Conservation (phyloP, 2,329 filamentous ascomycete species). For the Scopulariopsis brevicaulis region DNA sequence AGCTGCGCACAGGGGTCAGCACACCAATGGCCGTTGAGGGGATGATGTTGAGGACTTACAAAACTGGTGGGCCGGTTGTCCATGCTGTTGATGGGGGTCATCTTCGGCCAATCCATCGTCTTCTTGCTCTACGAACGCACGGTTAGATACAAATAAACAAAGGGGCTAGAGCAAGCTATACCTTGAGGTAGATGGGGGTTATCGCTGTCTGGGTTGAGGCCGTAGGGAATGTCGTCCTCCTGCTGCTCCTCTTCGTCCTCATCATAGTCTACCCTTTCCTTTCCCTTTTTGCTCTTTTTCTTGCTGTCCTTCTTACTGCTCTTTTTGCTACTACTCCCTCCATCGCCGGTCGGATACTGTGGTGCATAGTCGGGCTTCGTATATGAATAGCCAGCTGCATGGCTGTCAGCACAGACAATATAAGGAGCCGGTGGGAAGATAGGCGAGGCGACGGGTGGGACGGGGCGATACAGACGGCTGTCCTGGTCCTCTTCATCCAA, state of each 20-base stretch:
- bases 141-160: not conserved
- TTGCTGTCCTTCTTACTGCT: not conserved
- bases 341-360: not conserved
- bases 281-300: conserved; percentile 3
- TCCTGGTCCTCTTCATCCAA: conserved; percentile 3
- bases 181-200: conserved; percentile 7
- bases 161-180: not conserved
- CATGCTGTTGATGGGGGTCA: too few species aligned
- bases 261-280: conserved; percentile 4
- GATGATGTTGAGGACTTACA: not conserved
- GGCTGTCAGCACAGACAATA: not conserved
- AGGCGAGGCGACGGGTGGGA: not conserved
- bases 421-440: not conserved
- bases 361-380: not conserved
- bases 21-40: not conserved
- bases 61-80: not conserved
- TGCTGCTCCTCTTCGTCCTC: conserved; percentile 1
- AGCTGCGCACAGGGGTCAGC: not conserved
- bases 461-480: not conserved
- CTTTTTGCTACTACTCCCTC: not conserved
- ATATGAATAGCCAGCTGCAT: not conserved
- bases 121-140: not conserved
- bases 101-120: not conserved
- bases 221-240: conserved; percentile 7
- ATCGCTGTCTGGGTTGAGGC: conserved; percentile 21